Percentiles rank a stretch among this genome's conserved stretches.
Conservation (phyloP, 2,329 filamentous ascomycete species). For the Cladophialophora psammophila region DNA sequence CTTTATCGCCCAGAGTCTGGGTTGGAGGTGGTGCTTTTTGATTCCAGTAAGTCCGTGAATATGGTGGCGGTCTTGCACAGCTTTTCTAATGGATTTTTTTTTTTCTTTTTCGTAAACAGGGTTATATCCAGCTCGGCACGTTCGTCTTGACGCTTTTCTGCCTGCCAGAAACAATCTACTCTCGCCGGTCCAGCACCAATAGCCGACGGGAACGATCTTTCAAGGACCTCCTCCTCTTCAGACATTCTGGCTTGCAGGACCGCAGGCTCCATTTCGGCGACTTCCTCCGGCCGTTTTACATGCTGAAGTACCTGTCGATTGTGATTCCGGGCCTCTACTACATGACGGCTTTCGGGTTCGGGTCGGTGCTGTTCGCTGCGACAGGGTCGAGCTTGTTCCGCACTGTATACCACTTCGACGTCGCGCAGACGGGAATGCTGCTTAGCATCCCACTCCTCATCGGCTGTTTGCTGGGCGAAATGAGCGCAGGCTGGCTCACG, state of each 20-base stretch:
- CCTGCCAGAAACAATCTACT: slow-evolving; percentile 33
- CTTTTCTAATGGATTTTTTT: neutral
- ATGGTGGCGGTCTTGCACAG: neutral
- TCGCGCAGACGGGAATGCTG: slow-evolving; percentile 40
- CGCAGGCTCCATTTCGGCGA: slow-evolving; percentile 36
- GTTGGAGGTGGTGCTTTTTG: slow-evolving; percentile 38
- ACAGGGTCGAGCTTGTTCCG: slow-evolving; percentile 41
- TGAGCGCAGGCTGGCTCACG: slow-evolving; percentile 37
- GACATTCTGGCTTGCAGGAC: slow-evolving; percentile 16
- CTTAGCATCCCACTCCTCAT: slow-evolving; percentile 41
- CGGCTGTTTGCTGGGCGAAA: slow-evolving; percentile 41
- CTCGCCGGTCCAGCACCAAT: slow-evolving; percentile 25
- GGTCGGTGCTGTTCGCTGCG: slow-evolving; percentile 42
- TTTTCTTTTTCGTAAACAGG: slow-evolving; percentile 10
- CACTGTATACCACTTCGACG: slow-evolving; percentile 40
- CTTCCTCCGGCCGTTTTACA: slow-evolving; percentile 40
- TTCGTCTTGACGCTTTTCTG: slow-evolving; percentile 35
- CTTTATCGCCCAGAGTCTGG: slow-evolving; percentile 38
- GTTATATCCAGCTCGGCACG: slow-evolving; percentile 33
- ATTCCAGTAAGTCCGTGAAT: slow-evolving; percentile 27
- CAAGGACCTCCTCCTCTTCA: slow-evolving; percentile 26
- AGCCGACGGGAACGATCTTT: slow-evolving; percentile 19
- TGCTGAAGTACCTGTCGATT: slow-evolving; percentile 43
- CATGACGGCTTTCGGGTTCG: slow-evolving; percentile 40
- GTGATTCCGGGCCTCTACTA: slow-evolving; percentile 42